A percentile compares a stretch with the other conserved stretches of the same genome.
phyloP scores from a whole-genome alignment of 2,329 filamentous ascomycete species.

The Biscogniauxia marginata region DNA sequence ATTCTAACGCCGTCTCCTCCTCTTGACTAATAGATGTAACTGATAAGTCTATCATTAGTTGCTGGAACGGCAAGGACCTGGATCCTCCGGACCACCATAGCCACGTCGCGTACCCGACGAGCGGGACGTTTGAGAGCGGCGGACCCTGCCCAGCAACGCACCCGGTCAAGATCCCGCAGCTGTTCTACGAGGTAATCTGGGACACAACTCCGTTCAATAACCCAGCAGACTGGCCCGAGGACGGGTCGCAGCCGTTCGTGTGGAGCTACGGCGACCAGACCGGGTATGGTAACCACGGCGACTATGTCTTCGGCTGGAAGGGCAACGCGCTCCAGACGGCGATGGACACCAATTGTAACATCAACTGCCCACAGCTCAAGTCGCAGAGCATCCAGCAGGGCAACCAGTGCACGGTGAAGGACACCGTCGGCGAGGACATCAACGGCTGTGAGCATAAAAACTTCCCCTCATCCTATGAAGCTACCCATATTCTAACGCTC shows the following conservation, averaged over 20 bases:
- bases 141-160: conserved; percentile 26
- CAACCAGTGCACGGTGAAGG: conserved; percentile 21
- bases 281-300: conserved; percentile 36
- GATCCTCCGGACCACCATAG: conserved; percentile 46
- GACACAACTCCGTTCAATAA: conserved; percentile 27
- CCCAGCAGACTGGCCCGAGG: conserved; percentile 25
- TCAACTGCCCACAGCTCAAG: conserved; percentile 23
- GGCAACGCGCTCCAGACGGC: conserved; percentile 33
- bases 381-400: conserved; percentile 19
- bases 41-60: conserved; percentile 22
- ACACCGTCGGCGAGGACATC: conserved; percentile 21
- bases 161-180: conserved; percentile 26
- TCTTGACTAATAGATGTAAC: background rate
- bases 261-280: conserved; percentile 26
- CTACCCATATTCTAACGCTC: background rate
- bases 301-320: conserved; percentile 37
- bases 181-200: conserved; percentile 28
- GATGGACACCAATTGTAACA: conserved; percentile 32
- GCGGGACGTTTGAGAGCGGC: conserved; percentile 22
- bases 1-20: background rate
- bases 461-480: background rate
- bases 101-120: conserved; percentile 48
- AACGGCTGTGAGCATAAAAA: conserved; percentile 24
- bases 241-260: conserved; percentile 27
- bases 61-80: conserved; percentile 51